Evolutionary conservation across 164 flowering plant genomes (phyloP), one percentile per base, ranked within the genome.

Genomic region (Macadamia integrifolia): DNA sequence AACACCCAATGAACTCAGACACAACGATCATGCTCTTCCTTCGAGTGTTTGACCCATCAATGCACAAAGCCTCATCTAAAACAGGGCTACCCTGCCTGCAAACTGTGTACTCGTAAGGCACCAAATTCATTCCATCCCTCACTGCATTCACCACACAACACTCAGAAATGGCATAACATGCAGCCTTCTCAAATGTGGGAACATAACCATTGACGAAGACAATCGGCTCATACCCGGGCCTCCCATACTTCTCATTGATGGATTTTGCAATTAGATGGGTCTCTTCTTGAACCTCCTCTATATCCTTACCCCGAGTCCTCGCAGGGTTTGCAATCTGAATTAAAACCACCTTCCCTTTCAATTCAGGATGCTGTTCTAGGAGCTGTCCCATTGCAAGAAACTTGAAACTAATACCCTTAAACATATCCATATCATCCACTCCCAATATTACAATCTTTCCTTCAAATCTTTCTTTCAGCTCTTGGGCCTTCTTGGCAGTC

Each of bases 281-380:
- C 71, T 86, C 86, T 14, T 53, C 14, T 35, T 70, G 55, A 12
- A 82, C 76, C 14, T 84, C 83, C 59, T 81, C 75, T 12, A 81
- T 67, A 70, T 86, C 88, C 32, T 50, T 75, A 1, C 90, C 90
- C 5, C 52, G 48, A 58, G 85, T 79, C 56, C 90, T 76, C 0
- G 90, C 83, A 0, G 90, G 84, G 70, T 86, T 86, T 6, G 69
- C 69, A 59, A 86, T 81, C 81, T 86, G 90, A n/a, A 84, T 82
- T 55, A 84, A 64, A 28, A 86, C 88, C 23, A 74, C 80, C 35
- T 44, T 78, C 57, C 83, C 86, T 30, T 61, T 65, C 58, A 71
- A 60, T 0, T 49, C 58, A 1, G 73, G 73, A 12, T 76, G 67
- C 56, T 65, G 53, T 11, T 82, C 78, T 61, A 86, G 61, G 18